Base-by-base conservation (phyloP, 768 basidiomycete species). In the Macrolepiota dolichaula region DNA sequence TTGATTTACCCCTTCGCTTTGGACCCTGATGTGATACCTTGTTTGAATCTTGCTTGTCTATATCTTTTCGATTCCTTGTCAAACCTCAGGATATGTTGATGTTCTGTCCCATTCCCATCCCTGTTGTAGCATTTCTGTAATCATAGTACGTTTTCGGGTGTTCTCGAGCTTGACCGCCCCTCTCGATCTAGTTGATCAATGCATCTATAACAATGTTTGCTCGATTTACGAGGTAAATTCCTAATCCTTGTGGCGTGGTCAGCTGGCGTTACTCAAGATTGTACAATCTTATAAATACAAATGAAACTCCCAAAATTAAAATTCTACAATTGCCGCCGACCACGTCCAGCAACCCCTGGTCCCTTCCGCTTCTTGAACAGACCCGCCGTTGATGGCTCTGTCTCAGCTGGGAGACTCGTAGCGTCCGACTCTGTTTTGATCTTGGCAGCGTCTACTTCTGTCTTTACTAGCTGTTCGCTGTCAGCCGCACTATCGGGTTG, bases 321-420 rank as follows among this genome's bases (percentile, higher is more conserved):
- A 27, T 13, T 10, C 62, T 55, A 69, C 54, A 68, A 53, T n/a
- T 68, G 65, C 29, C 74, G 67, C 53, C 72, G 69, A 1, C 73
- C 72, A 59, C 69, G 67, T 25, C 65, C 72, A n/a, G 69, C 51
- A 29, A 67, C 67, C 9, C 62, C 55, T 19, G 71, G 72, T 5
- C 66, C 65, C 62, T 71, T 74, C 35, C 75, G 71, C 53, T 74
- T 76, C 62, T 73, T 74, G 65, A 76, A 76, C 2, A 74, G 32
- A 27, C 66, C 63, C 13, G 50, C 64, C n/a, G 62, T 61, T 10
- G 65, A 38, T 25, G 64, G 54, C 15, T 67, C 53, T 10, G 59
- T 44, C 27, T 54, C 53, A 38, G 60, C 63, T 54, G 64, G 35
- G 35, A 53, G 55, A 6, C 50, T 40, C 12, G 57, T 27, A 24